A percentile compares a stretch with the other conserved stretches of the same genome.
phyloP scores from a whole-genome alignment of 306 rosid species.

The Nissolia schottii region DNA sequence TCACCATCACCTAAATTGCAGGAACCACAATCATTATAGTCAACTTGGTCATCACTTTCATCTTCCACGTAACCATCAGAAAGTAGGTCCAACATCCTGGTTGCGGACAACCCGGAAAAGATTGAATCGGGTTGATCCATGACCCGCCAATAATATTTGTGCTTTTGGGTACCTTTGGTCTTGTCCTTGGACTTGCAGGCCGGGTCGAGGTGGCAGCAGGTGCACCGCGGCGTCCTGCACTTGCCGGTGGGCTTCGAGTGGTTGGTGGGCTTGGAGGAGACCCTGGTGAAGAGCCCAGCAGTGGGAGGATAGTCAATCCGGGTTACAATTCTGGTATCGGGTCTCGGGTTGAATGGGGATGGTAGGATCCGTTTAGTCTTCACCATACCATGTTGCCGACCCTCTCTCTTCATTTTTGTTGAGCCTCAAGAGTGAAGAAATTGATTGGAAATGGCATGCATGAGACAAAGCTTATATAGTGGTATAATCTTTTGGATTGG shows the following conservation, averaged over 20 bases:
- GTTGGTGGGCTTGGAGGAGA: slow-evolving; percentile 60
- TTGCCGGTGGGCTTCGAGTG: slow-evolving; percentile 83
- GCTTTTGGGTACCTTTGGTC: slow-evolving; percentile 55
- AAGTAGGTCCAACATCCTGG: slow-evolving; percentile 34
- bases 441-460: neutral
- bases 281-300: slow-evolving; percentile 54
- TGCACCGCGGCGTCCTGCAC: slow-evolving; percentile 41
- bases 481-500: neutral
- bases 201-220: slow-evolving; percentile 47
- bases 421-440: neutral
- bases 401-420: slow-evolving; percentile 66
- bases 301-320: slow-evolving; percentile 42
- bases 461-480: neutral
- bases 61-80: neutral
- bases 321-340: slow-evolving; percentile 30
- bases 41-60: slow-evolving; percentile 1
- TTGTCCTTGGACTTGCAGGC: slow-evolving; percentile 54
- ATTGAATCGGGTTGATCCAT: slow-evolving; percentile 20
- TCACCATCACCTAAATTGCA: neutral
- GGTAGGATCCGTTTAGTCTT: slow-evolving; percentile 50
- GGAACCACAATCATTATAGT: neutral
- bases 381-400: slow-evolving; percentile 83
- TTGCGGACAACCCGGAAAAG: slow-evolving; percentile 39
- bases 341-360: slow-evolving; percentile 34
- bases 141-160: slow-evolving; percentile 11